Conservation (phyloP, 257 asterid genomes). For the Nicotiana tomentosiformis region DNA sequence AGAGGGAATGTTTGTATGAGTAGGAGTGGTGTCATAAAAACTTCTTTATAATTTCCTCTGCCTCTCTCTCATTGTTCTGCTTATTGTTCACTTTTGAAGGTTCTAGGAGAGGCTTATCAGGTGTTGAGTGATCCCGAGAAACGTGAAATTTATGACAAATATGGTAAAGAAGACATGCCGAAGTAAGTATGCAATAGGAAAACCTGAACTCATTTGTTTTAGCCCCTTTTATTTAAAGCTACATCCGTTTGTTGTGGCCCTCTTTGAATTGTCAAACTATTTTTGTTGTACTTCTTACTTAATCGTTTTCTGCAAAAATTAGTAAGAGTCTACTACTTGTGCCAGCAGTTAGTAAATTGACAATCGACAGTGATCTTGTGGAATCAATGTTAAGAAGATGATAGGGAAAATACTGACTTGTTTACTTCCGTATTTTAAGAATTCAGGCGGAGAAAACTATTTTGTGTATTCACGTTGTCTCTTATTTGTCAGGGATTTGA, state of each 20-base stretch:
- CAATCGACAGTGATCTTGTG: neutral
- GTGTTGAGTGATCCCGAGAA: conserved; percentile 69
- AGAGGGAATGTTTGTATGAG: neutral
- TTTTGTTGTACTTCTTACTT: neutral
- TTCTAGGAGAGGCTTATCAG: conserved; percentile 84
- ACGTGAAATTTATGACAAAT: conserved; percentile 57
- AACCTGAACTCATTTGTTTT: neutral
- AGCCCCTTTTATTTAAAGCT: neutral
- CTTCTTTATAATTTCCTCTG: neutral
- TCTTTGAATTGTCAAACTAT: neutral
- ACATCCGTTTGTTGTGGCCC: neutral
- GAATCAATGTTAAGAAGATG: neutral
- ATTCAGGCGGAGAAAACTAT: neutral
- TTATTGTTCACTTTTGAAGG: conserved; percentile 33
- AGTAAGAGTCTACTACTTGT: neutral
- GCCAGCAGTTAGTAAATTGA: neutral
- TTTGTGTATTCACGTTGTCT: neutral
- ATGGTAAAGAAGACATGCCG: conserved; percentile 57
- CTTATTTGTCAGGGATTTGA: conserved; percentile 47
- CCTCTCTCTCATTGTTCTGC: neutral
- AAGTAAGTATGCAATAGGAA: conserved; percentile 39
- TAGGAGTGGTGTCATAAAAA: neutral
- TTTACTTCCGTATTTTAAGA: neutral
- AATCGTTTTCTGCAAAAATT: neutral
- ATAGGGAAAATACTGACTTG: neutral